These are phyloP conservation scores for Solanum paucissectum DNA, from an alignment of 257 asterid species.

Conservation along the genomic window DNA sequence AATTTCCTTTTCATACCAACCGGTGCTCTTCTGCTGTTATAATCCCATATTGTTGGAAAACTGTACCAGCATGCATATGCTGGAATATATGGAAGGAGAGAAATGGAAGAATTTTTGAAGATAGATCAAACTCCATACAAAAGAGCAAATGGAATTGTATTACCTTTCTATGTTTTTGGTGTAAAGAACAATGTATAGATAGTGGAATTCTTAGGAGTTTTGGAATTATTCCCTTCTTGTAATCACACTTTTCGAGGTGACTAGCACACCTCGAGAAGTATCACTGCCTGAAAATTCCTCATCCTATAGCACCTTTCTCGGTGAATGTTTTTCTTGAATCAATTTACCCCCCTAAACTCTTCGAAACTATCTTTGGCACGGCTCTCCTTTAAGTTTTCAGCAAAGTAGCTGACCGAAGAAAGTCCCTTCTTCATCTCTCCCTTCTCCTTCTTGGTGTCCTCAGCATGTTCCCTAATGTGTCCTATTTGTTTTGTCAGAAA, in stretches of 20 bases:
- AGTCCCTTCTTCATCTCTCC: not conserved
- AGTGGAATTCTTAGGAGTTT: not conserved
- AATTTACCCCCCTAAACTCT: not conserved
- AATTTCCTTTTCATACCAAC: not conserved
- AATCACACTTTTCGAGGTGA: not conserved
- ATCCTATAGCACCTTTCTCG: not conserved
- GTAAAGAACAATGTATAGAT: not conserved
- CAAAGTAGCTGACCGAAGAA: not conserved
- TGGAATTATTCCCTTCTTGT: not conserved
- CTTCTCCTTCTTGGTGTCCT: not conserved
- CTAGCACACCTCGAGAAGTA: not conserved
- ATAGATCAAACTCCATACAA: not conserved
- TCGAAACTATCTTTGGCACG: not conserved
- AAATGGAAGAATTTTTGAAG: not conserved
- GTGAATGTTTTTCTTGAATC: not conserved
- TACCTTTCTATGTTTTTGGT: not conserved
- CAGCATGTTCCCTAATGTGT: not conserved
- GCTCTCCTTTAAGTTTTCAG: not conserved
- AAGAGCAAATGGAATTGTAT: not conserved
- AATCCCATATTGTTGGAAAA: not conserved
- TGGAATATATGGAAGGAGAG: not conserved
- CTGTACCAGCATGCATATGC: not conserved
- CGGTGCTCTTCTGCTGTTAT: not conserved
- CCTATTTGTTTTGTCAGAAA: not conserved
- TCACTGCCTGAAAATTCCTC: not conserved